phyloP scores from a whole-genome alignment of 2,329 filamentous ascomycete genomes.

The Orbilia javanica region DNA sequence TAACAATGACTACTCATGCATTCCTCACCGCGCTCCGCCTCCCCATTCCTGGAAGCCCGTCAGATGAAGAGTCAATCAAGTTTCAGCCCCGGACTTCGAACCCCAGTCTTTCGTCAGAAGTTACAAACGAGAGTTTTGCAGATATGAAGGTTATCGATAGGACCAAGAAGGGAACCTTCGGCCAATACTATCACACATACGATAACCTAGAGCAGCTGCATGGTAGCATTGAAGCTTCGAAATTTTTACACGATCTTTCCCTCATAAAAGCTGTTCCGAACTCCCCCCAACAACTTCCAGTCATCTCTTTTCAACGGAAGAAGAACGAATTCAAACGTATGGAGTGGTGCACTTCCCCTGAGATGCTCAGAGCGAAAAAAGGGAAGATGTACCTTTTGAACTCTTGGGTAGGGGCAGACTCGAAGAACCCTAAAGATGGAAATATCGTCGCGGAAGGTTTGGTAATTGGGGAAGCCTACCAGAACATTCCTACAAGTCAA shows the following conservation, averaged over 20 bases:
- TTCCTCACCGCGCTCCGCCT: conserved; percentile 55
- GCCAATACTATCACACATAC: conserved; percentile 44
- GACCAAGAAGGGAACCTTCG: conserved; percentile 29
- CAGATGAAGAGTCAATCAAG: neutral
- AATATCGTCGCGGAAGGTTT: conserved; percentile 52
- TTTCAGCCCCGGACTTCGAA: conserved; percentile 29
- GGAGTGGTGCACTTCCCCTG: conserved; percentile 53
- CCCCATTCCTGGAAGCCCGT: conserved; percentile 11
- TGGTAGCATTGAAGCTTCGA: conserved; percentile 43
- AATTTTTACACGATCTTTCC: conserved; percentile 49
- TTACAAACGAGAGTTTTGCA: conserved; percentile 41
- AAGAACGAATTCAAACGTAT: conserved; percentile 54
- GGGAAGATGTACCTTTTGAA: conserved; percentile 56
- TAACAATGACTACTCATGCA: conserved; percentile 56
- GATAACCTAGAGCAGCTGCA: conserved; percentile 29
- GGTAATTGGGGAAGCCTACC: conserved; percentile 50
- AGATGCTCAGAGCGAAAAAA: conserved; percentile 26
- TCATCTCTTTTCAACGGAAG: conserved; percentile 52
- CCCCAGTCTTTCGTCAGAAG: conserved; percentile 24
- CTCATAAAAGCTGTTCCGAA: conserved; percentile 36
- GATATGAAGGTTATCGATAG: conserved; percentile 44
- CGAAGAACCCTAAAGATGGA: conserved; percentile 53
- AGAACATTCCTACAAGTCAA: conserved; percentile 43
- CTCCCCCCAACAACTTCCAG: conserved; percentile 43
- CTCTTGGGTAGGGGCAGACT: conserved; percentile 46